Conservation (phyloP, 768 basidiomycete species). For the Chalciporus chontae region DNA sequence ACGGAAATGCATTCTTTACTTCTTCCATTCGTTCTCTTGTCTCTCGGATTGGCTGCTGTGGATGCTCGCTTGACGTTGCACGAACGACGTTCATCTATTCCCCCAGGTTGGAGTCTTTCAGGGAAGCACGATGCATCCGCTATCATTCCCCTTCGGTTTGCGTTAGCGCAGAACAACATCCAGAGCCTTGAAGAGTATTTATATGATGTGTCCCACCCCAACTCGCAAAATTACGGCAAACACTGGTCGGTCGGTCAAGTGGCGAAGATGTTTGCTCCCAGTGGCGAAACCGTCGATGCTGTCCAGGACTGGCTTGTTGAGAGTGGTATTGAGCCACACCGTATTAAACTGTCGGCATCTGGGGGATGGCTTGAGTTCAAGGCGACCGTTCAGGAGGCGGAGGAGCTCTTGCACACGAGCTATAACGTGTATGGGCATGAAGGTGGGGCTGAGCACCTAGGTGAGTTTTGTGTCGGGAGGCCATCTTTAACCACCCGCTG, state of each 20-base stretch:
- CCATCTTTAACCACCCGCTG: not conserved
- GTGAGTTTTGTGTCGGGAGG: slow-evolving; percentile 17
- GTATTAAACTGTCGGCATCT: slow-evolving; percentile 31
- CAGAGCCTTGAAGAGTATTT: slow-evolving; percentile 39
- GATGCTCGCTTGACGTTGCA: slow-evolving; percentile 38
- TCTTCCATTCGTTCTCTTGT: not conserved
- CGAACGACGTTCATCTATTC: slow-evolving; percentile 37
- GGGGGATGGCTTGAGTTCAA: slow-evolving; percentile 41
- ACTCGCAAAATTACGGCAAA: slow-evolving; percentile 42
- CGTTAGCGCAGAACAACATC: slow-evolving; percentile 41
- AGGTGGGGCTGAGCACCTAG: slow-evolving; percentile 37
- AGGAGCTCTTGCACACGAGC: slow-evolving; percentile 39
- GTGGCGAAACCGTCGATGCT: slow-evolving; percentile 30
- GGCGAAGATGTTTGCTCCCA: slow-evolving; percentile 42
- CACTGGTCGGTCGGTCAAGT: slow-evolving; percentile 42
- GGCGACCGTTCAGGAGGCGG: slow-evolving; percentile 41
- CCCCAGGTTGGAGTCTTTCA: slow-evolving; percentile 35
- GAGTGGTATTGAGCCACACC: slow-evolving; percentile 33
- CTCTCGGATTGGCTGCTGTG: slow-evolving; percentile 2
- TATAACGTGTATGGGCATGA: slow-evolving; percentile 41
- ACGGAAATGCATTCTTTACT: no score
- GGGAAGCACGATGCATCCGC: slow-evolving; percentile 30
- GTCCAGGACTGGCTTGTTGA: slow-evolving; percentile 41
- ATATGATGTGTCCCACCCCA: slow-evolving; percentile 41
- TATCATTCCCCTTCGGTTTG: slow-evolving; percentile 43